Evolutionary conservation across 2,329 filamentous ascomycete genomes (phyloP).

Genomic region (Ceratocystis ficicola): DNA sequence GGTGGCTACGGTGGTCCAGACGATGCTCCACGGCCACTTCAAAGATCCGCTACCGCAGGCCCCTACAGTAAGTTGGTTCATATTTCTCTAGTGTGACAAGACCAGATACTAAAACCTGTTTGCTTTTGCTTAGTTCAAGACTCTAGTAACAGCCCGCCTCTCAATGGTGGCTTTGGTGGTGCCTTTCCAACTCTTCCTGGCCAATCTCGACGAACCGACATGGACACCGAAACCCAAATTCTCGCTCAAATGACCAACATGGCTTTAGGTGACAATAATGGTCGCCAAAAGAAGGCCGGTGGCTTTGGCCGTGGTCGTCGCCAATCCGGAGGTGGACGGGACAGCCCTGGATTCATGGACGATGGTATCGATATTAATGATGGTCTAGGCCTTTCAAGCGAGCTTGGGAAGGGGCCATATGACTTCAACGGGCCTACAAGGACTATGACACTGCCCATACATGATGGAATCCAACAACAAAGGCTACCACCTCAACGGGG

Average conservation of each 20-base stretch:
- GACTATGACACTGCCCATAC: constrained; percentile 50
- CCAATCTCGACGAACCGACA: constrained; percentile 16
- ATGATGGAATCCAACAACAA: constrained; percentile 32
- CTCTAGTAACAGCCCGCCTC: constrained; percentile 9
- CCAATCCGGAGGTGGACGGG: constrained; percentile 8
- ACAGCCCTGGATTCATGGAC: constrained; percentile 26
- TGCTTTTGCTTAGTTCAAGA: neutral
- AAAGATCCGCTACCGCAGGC: constrained; percentile 23
- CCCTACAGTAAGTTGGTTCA: constrained; percentile 5
- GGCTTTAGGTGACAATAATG: constrained; percentile 10
- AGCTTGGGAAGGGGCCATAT: constrained; percentile 25
- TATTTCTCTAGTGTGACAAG: neutral
- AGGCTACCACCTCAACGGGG: constrained; percentile 27
- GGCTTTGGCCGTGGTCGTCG: constrained; percentile 14
- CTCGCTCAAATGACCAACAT: constrained; percentile 20
- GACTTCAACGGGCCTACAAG: constrained; percentile 42
- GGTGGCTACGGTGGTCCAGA: constrained; percentile 12
- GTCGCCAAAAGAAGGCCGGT: constrained; percentile 13
- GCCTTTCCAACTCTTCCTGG: constrained; percentile 19
- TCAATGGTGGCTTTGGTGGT: constrained; percentile 16
- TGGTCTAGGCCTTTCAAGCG: constrained; percentile 29
- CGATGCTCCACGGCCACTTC: constrained; percentile 5
- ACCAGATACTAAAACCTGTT: neutral
- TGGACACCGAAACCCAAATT: constrained; percentile 20
- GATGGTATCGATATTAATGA: constrained; percentile 29